Base-by-base conservation (phyloP, 164 flowering plant species). In the Protea cynaroides region DNA sequence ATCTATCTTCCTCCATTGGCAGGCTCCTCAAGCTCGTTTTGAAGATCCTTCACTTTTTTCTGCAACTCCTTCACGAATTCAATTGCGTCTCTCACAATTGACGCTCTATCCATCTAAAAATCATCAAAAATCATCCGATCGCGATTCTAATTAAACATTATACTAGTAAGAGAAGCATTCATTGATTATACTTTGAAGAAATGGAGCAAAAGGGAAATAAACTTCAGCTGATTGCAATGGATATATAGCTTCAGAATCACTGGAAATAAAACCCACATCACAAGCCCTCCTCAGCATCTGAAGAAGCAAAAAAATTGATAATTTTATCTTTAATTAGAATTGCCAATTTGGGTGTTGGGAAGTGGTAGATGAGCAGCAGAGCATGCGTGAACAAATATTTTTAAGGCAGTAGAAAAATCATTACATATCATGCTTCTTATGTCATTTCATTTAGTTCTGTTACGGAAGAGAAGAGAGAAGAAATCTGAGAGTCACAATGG, bases 71-170 rank as follows among this genome's bases (percentile, higher is more conserved):
- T 84, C 57, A 93, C 87, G 64, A 63, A 90, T 15, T 86, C 87
- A 22, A 93, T 90, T 12, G 97, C 98, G 62, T 92, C 97, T 38
- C 86, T 92, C 18, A 92, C 82, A 11, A 88, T 90, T 17, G 98
- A 76, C 38, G 97, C 97, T 68, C 82, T 85, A 62, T 92, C 96
- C 83, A 92, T 72, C 98, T 92, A 64, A 7, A 62, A 63, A 60
- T 43, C 2, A 65, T 49, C 21, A n/a, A n/a, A 13, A 23, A 25
- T 14, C n/a, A n/a, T n/a, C n/a, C n/a, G n/a, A n/a, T n/a, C 4
- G 46, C 5, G 34, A 29, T 5, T 29, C 5, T 29, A 29, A 29
- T 29, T 29, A 29, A 29, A 29, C 34, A 29, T 29, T 5, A 29
- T 29, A n/a, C n/a, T n/a, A n/a, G n/a, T n/a, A n/a, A n/a, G n/a